Evolutionary conservation across 768 basidiomycete genomes (phyloP), one percentile per base, ranked within the genome.

Genomic region (Udeniomyces megalosporus): DNA sequence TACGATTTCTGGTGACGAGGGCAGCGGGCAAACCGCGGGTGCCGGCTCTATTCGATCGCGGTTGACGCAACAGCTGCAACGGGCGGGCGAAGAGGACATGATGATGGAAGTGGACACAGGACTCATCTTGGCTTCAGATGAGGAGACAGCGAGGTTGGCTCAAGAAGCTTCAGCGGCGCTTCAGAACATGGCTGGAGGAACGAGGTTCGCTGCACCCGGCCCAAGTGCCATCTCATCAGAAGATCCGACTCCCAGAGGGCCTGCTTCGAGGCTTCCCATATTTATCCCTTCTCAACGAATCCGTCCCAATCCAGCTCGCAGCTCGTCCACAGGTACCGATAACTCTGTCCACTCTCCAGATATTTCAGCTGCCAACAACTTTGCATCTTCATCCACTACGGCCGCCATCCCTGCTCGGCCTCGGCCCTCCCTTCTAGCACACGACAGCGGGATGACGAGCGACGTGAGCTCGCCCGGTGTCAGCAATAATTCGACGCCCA

Each of bases 401-500:
- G 47, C 50, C 54, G 14, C 26, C 50, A 32, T 10, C 29, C 17
- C 7, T 17, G 24, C 42, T 11, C 22, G 42, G 1, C 2, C 24
- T 31, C 55, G 55, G 4, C 55, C 55, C 20, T 15, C 22, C 12
- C 42, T 57, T 20, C 55, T 42, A 20, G 24, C 28, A 14, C 17
- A 42, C 42, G 38, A 38, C 28, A 63, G 49, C 26, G 57, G 57
- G 11, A 44, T 67, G 20, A 56, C 61, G 20, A 67, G 69, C 44
- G 69, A 68, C 47, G 66, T 69, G 20, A 60, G 64, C 58, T 65
- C 46, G 49, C 63, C n/a, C 49, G 67, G 42, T 54, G 60, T 62
- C 45, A 71, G 70, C 55, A 72, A 69, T 24, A 68, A 69, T 34
- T 72, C 72, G 29, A 72, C 70, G 47, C 72, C 72, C 11, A 69